Evolutionary conservation across 2,329 filamentous ascomycete genomes (phyloP), one percentile per base, ranked within the genome.

Genomic region (Colletotrichum musae): DNA sequence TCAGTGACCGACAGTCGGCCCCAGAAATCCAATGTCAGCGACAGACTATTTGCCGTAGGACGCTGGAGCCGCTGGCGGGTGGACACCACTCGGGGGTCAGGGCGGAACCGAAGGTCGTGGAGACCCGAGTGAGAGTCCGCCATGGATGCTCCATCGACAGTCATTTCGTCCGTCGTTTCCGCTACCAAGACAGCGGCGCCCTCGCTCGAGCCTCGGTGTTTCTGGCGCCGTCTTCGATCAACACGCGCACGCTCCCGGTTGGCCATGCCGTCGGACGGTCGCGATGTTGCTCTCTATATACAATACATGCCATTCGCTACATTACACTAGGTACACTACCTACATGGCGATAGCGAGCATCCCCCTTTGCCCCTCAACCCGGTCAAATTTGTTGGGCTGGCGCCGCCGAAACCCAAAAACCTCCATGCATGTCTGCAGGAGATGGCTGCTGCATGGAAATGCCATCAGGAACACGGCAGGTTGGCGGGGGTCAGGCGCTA

Each of bases 1-100:
- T 60, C 66, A 66, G 62, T 69, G 62, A 66, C 66, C 61, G 66
- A 69, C 62, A 69, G 61, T 56, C 66, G 61, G 62, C 54, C 60
- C 65, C 65, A 68, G 48, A 56, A 48, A 28, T 52, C 13, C 48
- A 43, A 61, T 39, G 62, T 28, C 16, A 36, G 26, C 21, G 13
- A 32, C 18, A n/a, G 13, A 6, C 32, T 39, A 54, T 52, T 69
- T 60, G 51, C 52, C 62, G 57, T 16, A 10, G 48, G 45, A 47
- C 51, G 62, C 67, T 61, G 56, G 62, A 69, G 67, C 67, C 67
- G 62, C 56, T 56, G 43, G 51, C 57, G 56, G 51, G 16, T 36
- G 32, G 32, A 36, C 32, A 36, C 32, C 32, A 10, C 32, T 9
- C 32, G 50, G 52, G 41, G 16, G 67, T 48, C 62, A 69, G 24